Percentiles rank a stretch among this genome's conserved stretches.
Conservation (phyloP, 352 stramenopile species). For the Phytopythium montanum region DNA sequence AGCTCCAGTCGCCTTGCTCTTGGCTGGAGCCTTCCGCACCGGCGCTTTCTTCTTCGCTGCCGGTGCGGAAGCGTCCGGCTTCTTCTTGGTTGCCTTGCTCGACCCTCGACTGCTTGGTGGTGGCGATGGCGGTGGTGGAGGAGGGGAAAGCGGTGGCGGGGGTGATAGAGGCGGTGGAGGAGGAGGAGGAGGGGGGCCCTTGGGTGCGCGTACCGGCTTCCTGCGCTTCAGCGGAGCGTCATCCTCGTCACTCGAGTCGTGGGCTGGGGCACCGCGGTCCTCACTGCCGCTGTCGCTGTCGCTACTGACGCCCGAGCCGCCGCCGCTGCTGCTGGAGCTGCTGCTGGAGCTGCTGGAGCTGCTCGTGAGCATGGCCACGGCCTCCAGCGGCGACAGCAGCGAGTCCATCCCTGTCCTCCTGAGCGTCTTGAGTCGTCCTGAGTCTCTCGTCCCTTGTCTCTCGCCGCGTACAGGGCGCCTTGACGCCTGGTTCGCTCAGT, state of each 20-base stretch:
- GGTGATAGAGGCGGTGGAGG: constrained; percentile 23
- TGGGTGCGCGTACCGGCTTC: constrained; percentile 5
- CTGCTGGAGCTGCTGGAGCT: constrained; percentile 39
- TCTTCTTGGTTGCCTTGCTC: background rate
- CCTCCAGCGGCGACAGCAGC: constrained; percentile 26
- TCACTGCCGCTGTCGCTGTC: constrained; percentile 25
- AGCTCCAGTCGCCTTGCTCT: constrained; percentile 16
- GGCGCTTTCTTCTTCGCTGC: constrained; percentile 3
- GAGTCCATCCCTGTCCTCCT: constrained; percentile 17
- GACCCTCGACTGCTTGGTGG: background rate
- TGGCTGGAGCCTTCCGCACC: constrained; percentile 8
- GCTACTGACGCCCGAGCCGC: constrained; percentile 13
- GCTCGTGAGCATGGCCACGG: constrained; percentile 18
- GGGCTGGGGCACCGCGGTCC: constrained; percentile 6
- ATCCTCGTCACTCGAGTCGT: constrained; percentile 37
- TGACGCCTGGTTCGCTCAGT: background rate
- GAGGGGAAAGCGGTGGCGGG: constrained; percentile 26
- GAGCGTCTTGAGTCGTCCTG: too few species aligned
- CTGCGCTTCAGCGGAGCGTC: constrained; percentile 15
- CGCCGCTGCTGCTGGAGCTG: constrained; percentile 25
- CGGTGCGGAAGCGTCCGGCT: background rate
- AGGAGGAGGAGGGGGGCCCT: constrained; percentile 22
- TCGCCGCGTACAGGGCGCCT: background rate
- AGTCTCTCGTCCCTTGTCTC: too few species aligned
- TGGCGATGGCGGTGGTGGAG: constrained; percentile 18